A percentile compares a stretch with the other conserved stretches of the same genome.
phyloP scores from a whole-genome alignment of 2,329 filamentous ascomycete species.

The Colletotrichum cordylinicola region DNA sequence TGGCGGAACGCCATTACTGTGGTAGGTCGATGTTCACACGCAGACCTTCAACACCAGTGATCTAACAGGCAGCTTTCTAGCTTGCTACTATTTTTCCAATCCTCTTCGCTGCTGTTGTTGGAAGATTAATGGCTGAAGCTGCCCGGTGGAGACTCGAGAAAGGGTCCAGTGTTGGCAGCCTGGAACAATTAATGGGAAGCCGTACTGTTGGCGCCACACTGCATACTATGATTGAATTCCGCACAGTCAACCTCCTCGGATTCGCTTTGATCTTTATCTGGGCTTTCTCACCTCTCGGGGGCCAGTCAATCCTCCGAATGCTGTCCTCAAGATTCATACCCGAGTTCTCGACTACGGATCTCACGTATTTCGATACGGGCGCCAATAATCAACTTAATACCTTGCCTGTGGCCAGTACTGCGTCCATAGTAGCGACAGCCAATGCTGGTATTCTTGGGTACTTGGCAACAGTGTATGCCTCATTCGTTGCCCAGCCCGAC shows the following conservation, averaged over 20 bases:
- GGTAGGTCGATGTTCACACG: not conserved
- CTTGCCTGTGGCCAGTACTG: not conserved
- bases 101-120: slow-evolving; percentile 31
- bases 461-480: slow-evolving; percentile 10
- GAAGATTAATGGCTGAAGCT: slow-evolving; percentile 29
- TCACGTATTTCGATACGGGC: not conserved
- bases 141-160: slow-evolving; percentile 31
- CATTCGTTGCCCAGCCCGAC: slow-evolving; percentile 24
- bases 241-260: slow-evolving; percentile 29
- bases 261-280: slow-evolving; percentile 29
- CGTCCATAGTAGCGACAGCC: not conserved
- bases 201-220: slow-evolving; percentile 32
- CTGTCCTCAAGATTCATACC: not conserved
- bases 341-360: not conserved
- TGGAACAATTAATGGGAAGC: slow-evolving; percentile 36
- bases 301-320: slow-evolving; percentile 30
- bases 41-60: not conserved
- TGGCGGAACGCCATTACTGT: not conserved
- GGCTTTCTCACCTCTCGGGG: slow-evolving; percentile 33
- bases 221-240: slow-evolving; percentile 28
- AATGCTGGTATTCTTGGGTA: not conserved
- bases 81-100: slow-evolving; percentile 32
- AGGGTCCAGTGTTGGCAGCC: slow-evolving; percentile 27
- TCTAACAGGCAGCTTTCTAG: not conserved
- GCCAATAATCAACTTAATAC: not conserved